Evolutionary conservation across 495 filamentous ascomycete genomes (phyloP).

Genomic region (Aspergillus leporis): DNA sequence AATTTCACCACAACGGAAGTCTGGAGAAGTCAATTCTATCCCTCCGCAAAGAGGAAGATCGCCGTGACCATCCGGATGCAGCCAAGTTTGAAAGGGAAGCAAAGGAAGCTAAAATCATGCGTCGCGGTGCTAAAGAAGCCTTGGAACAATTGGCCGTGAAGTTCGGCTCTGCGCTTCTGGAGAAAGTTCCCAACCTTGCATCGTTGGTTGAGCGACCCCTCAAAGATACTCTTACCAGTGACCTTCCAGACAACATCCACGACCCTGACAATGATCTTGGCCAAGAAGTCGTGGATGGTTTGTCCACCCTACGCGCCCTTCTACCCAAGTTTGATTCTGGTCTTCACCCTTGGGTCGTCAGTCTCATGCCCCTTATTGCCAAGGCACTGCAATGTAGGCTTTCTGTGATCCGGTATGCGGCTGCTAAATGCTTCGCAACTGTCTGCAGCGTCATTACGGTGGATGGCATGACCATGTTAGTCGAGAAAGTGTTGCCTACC

Average conservation of each 20-base stretch:
- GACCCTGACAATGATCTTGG: slow-evolving; percentile 71
- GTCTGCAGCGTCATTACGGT: slow-evolving; percentile 95
- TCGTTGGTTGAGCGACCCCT: slow-evolving; percentile 79
- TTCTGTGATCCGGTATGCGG: slow-evolving; percentile 91
- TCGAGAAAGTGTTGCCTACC: slow-evolving; percentile 86
- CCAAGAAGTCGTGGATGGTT: slow-evolving; percentile 88
- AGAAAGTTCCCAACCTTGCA: slow-evolving; percentile 76
- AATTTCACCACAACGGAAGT: slow-evolving; percentile 76
- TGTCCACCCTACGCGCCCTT: slow-evolving; percentile 89
- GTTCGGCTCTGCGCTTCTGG: slow-evolving; percentile 75
- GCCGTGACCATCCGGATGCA: slow-evolving; percentile 87
- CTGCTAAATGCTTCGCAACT: slow-evolving; percentile 95
- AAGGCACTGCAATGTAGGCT: slow-evolving; percentile 82
- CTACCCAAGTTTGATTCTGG: slow-evolving; percentile 76
- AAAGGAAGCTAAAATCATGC: slow-evolving; percentile 80
- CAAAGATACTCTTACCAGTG: slow-evolving; percentile 67
- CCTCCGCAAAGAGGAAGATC: slow-evolving; percentile 93
- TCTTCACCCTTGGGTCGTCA: slow-evolving; percentile 74
- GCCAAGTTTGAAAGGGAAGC: slow-evolving; percentile 85
- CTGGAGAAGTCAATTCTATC: slow-evolving; percentile 82
- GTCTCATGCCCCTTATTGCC: slow-evolving; percentile 81
- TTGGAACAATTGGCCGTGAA: slow-evolving; percentile 80
- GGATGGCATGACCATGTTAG: slow-evolving; percentile 91
- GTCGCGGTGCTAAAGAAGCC: slow-evolving; percentile 91
- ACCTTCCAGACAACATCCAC: slow-evolving; percentile 67